Evolutionary conservation across 2,329 filamentous ascomycete species (phyloP).

Genomic region (Phyllosticta paracitricarpa): DNA sequence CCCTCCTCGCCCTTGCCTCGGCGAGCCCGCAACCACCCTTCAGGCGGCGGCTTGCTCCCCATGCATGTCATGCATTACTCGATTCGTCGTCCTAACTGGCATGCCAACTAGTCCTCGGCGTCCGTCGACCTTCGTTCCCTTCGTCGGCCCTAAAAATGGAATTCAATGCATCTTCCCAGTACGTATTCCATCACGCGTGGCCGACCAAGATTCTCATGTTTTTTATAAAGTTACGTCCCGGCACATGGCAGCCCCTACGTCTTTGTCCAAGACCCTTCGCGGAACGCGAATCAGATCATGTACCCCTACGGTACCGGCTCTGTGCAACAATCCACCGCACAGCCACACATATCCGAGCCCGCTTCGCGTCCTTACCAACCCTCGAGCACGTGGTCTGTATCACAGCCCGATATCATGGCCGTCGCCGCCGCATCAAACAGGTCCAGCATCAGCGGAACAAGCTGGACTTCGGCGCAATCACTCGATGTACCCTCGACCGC

Average conservation of each 20-base stretch:
- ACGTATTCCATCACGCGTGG: constrained; percentile 14
- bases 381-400: constrained; percentile 13
- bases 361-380: constrained; percentile 17
- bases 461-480: constrained; percentile 16
- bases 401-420: constrained; percentile 12
- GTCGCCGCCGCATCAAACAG: background rate
- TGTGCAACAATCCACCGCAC: constrained; percentile 13
- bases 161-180: constrained; percentile 33
- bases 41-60: constrained; percentile 6
- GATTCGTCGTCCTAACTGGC: constrained; percentile 1
- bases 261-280: constrained; percentile 21
- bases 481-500: background rate
- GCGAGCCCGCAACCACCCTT: constrained; percentile 4
- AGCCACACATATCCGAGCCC: constrained; percentile 1
- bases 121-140: constrained; percentile 1
- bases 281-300: constrained; percentile 25
- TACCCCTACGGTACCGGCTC: constrained; percentile 23
- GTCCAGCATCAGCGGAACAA: constrained; percentile 6
- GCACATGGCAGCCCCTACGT: constrained; percentile 26
- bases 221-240: constrained; percentile 25
- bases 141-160: constrained; percentile 27
- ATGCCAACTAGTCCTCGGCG: background rate
- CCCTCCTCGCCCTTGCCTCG: constrained; percentile 12
- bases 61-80: constrained; percentile 16
- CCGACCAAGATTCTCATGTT: background rate